phyloP scores from a whole-genome alignment of 805 yeast genomes.

The Candida khao-thaluensis region DNA sequence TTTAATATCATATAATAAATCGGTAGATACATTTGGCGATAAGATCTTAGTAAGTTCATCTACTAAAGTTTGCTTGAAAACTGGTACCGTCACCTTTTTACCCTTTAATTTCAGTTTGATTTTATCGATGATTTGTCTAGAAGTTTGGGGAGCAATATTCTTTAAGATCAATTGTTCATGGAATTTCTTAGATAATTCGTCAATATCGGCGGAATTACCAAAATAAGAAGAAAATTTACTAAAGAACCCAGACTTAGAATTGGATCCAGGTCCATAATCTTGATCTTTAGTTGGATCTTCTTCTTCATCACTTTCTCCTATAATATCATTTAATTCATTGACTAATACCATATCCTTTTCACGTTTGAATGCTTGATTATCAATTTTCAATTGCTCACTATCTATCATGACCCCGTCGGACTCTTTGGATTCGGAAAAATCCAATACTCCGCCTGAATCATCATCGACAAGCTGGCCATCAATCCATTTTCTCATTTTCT shows the following conservation, averaged over 20 bases:
- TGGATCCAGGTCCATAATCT: slow-evolving; percentile 1
- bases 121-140: slow-evolving; percentile 64
- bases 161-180: slow-evolving; percentile 77
- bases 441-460: slow-evolving; percentile 22
- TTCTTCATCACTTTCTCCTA: slow-evolving; percentile 32
- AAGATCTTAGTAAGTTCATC: slow-evolving; percentile 73
- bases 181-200: slow-evolving; percentile 62
- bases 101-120: slow-evolving; percentile 74
- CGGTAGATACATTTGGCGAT: slow-evolving; percentile 90
- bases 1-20: slow-evolving; percentile 79
- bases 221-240: slow-evolving; percentile 37
- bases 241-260: slow-evolving; percentile 21
- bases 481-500: slow-evolving; percentile 43
- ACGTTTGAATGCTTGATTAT: slow-evolving; percentile 34
- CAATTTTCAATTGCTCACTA: slow-evolving; percentile 18
- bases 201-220: slow-evolving; percentile 47
- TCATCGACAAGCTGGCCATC: slow-evolving; percentile 37
- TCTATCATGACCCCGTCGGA: slow-evolving; percentile 11
- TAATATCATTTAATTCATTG: slow-evolving; percentile 39
- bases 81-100: slow-evolving; percentile 66
- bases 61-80: slow-evolving; percentile 61
- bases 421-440: slow-evolving; percentile 29
- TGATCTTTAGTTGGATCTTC: slow-evolving; percentile 21
- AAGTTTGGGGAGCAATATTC: slow-evolving; percentile 90
- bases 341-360: slow-evolving; percentile 41